Evolutionary conservation across 345 rosid species (phyloP), one percentile per base, ranked within the genome.

Genomic region (Luvunga scandens): DNA sequence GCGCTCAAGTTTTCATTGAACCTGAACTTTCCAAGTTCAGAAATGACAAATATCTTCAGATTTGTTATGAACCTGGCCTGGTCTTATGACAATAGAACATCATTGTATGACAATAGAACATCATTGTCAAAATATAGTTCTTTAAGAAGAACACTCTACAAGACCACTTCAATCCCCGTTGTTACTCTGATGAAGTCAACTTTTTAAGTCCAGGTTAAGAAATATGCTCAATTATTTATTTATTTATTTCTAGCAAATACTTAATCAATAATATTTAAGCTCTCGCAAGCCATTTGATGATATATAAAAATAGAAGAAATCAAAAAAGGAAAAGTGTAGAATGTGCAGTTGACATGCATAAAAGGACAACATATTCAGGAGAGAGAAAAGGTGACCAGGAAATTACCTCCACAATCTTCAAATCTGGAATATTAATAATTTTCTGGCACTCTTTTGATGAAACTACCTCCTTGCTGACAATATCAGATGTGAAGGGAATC

Each of bases 401-500:
- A 82, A 80, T 30, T 90, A 96, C 99, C 97, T 96, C 99, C 69
- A 88, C 79, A 66, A 65, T 76, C 81, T 91, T 89, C 81, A 83
- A 67, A 71, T 88, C 90, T 31, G 81, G 85, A 81, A 91, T 77
- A 28, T 88, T 87, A 81, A 92, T 81, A 33, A 82, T 76, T 21
- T 79, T 74, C 65, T 78, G 81, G 55, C 21, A 63, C 39, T 83
- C 76, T 0, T 82, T 83, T 9, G 81, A 50, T 50, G 77, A 34
- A 73, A 33, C 77, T n/a, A 77, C 62, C 80, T 86, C 82, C 84
- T 87, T 84, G 75, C 69, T 64, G 70, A 82, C 79, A 75, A 56
- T 64, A 59, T 82, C 56, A 76, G 90, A 84, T 38, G 79, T 61
- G 82, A 56, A 84, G 72, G 92, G 92, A 75, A 79, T 81, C 30